These are phyloP conservation scores for Fraxinus ornus DNA, from an alignment of 305 asterid genomes.

Conservation along the genomic window DNA sequence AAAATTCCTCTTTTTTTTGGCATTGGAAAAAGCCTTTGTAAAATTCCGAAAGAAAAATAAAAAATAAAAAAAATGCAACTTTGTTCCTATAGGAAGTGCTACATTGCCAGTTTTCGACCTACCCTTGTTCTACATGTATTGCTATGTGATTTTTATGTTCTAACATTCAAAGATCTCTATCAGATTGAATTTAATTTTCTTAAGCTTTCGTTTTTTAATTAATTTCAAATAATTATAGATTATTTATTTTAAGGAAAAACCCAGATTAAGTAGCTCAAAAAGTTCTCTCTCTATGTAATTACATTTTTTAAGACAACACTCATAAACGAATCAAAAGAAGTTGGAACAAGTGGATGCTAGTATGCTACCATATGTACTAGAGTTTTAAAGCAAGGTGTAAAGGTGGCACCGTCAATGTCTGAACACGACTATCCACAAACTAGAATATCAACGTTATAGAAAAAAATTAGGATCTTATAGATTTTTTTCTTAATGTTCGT, in stretches of 20 bases:
- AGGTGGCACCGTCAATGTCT: not conserved
- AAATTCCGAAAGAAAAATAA: conserved; percentile 10
- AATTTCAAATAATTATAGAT: not conserved
- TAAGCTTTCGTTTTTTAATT: not conserved
- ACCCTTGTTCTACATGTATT: not conserved
- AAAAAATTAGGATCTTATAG: not conserved
- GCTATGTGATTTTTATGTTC: not conserved
- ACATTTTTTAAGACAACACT: not conserved
- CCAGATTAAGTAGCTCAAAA: not conserved
- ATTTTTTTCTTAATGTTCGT: not conserved
- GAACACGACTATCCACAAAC: not conserved
- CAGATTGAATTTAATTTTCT: not conserved
- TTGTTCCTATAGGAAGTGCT: not conserved
- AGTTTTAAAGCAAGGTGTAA: not conserved
- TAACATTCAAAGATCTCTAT: not conserved
- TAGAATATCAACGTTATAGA: not conserved
- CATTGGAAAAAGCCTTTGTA: conserved; percentile 2
- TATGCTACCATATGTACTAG: not conserved
- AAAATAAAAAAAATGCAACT: not conserved
- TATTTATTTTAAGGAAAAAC: not conserved
- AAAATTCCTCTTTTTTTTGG: conserved; percentile 20
- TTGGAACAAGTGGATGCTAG: not conserved
- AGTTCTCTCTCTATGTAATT: not conserved
- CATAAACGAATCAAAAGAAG: not conserved
- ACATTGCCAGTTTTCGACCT: not conserved